Evolutionary conservation across 495 filamentous ascomycete species (phyloP).

Genomic region (Physcia stellaris): DNA sequence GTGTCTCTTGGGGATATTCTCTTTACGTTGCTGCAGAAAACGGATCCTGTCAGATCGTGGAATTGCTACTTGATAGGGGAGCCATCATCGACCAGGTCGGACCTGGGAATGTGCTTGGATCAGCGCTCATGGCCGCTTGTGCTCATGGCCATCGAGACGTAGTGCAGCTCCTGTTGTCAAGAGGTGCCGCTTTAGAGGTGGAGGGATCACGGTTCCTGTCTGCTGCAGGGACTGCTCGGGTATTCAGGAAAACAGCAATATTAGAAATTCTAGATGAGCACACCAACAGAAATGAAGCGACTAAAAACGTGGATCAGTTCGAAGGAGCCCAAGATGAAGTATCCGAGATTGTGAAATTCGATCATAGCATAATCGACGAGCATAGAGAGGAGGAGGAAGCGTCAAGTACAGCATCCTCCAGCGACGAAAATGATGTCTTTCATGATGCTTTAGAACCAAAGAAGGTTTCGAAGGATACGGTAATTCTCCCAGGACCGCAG

Average conservation of each 20-base stretch:
- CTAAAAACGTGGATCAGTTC: no score
- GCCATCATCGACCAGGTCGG: neutral
- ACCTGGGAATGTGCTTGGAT: constrained; percentile 2
- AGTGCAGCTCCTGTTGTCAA: neutral
- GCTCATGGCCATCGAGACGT: neutral
- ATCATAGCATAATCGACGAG: no score
- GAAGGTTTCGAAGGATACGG: no score
- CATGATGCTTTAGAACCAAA: no score
- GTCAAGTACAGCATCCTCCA: no score
- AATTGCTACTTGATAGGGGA: neutral
- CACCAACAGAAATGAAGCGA: no score
- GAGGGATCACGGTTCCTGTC: constrained; percentile 1
- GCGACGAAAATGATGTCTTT: no score
- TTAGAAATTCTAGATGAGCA: constrained; percentile 1
- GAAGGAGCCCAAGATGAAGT: no score
- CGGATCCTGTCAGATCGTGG: neutral
- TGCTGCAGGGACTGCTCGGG: constrained; percentile 1
- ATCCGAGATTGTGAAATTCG: no score
- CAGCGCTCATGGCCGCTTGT: constrained; percentile 2
- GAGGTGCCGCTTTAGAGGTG: constrained; percentile 1
- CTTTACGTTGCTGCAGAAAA: neutral
- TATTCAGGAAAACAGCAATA: neutral
- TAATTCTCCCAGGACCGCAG: no score
- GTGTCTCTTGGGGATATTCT: neutral
- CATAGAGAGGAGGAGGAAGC: no score